phyloP scores from a whole-genome alignment of 2,329 filamentous ascomycete genomes.

The Sclerotinia spermophila region DNA sequence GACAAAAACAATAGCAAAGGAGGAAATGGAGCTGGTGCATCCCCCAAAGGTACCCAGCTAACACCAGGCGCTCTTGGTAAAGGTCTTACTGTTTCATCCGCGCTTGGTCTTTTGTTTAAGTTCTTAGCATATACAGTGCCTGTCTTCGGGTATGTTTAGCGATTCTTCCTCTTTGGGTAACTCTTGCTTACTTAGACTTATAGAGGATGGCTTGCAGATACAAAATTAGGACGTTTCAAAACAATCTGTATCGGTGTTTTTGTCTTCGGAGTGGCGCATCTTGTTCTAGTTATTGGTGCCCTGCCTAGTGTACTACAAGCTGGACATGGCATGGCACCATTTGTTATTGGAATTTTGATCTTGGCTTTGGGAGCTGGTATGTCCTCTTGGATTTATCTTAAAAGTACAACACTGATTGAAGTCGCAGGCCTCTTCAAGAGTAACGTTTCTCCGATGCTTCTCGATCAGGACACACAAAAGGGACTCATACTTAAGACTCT shows the following conservation, averaged over 20 bases:
- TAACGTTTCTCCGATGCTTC: slow-evolving; percentile 61
- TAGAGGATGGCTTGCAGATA: slow-evolving; percentile 56
- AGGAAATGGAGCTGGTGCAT: slow-evolving; percentile 42
- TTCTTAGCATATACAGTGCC: slow-evolving; percentile 46
- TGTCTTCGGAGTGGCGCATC: slow-evolving; percentile 58
- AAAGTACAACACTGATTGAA: slow-evolving; percentile 41
- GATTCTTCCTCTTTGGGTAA: slow-evolving; percentile 38
- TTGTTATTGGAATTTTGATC: slow-evolving; percentile 30
- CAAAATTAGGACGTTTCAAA: slow-evolving; percentile 61
- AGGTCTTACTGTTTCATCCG: slow-evolving; percentile 51
- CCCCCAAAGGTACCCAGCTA: slow-evolving; percentile 32
- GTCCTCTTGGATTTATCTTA: slow-evolving; percentile 40
- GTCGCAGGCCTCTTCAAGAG: slow-evolving; percentile 66
- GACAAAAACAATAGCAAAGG: slow-evolving; percentile 30
- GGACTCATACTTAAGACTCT: slow-evolving; percentile 43
- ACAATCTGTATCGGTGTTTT: slow-evolving; percentile 50
- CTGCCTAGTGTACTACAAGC: slow-evolving; percentile 25
- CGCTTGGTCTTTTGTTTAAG: slow-evolving; percentile 49
- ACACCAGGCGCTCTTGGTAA: slow-evolving; percentile 56
- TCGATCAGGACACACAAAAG: slow-evolving; percentile 51
- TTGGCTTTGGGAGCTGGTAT: slow-evolving; percentile 34
- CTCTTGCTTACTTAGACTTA: slow-evolving; percentile 23
- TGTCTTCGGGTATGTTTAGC: slow-evolving; percentile 30
- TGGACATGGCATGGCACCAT: slow-evolving; percentile 61
- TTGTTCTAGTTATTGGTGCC: slow-evolving; percentile 48